Conservation (phyloP, 2,329 filamentous ascomycete species). For the Aspergillus sp. region DNA sequence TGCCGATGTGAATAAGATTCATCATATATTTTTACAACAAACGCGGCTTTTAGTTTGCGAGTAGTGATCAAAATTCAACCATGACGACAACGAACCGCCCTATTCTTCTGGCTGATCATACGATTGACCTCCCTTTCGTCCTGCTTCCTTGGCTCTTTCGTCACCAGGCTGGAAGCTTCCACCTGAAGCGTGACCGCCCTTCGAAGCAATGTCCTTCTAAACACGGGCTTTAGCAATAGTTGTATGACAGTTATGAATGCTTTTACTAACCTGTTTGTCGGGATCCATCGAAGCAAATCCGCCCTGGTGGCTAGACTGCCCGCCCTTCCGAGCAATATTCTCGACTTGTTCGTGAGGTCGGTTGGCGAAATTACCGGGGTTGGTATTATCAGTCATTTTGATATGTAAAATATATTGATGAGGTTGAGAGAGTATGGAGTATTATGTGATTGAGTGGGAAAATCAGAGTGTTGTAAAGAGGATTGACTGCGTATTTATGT, state of each 20-base stretch:
- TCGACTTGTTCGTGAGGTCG: constrained; percentile 46
- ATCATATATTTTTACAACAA: too few relatives aligned
- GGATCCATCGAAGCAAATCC: constrained; percentile 31
- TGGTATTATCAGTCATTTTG: constrained; percentile 10
- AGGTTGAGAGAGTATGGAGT: too few relatives aligned
- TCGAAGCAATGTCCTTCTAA: constrained; percentile 11
- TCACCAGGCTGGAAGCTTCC: constrained; percentile 14
- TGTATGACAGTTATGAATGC: too few relatives aligned
- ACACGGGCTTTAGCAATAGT: too few relatives aligned
- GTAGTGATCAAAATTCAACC: too few relatives aligned
- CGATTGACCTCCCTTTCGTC: constrained; percentile 8
- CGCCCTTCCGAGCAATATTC: constrained; percentile 48
- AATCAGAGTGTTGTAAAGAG: too few relatives aligned
- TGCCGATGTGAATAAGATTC: too few relatives aligned
- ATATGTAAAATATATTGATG: too few relatives aligned
- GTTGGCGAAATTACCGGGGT: constrained; percentile 52
- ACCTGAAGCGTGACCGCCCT: constrained; percentile 3
- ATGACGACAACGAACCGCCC: too few relatives aligned
- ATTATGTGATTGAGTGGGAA: too few relatives aligned
- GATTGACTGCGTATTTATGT: too few relatives aligned
- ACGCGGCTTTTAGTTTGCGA: too few relatives aligned
- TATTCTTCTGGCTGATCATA: constrained; percentile 5
- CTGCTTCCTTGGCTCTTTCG: constrained; percentile 9
- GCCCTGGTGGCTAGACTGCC: constrained; percentile 34
- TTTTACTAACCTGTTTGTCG: constrained; percentile 1